Base-by-base conservation (phyloP, 345 rosid genomes). In the Lepidium aucheri region DNA sequence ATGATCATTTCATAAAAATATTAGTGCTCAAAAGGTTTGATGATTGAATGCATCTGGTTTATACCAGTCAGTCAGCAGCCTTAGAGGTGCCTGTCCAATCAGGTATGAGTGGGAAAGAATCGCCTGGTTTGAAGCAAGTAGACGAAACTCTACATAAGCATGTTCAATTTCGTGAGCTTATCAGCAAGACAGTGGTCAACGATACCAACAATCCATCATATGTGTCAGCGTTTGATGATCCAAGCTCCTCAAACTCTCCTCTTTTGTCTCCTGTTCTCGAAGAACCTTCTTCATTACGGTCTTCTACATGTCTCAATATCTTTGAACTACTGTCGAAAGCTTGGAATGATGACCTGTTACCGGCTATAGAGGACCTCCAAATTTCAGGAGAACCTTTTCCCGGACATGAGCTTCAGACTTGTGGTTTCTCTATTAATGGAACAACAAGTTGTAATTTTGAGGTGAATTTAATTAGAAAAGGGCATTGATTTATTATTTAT, bases 361-460 rank as follows among this genome's bases (percentile, higher is more conserved):
- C 97, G 53, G 95, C 83, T 59, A 86, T 89, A 72, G 84, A 89
- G 47, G 82, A 81, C 73, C 97, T 95, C 32, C 99, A 95, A 72
- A 91, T 91, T 78, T 84, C 94, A 38, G 97, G 97, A 17, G 99
- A 91, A 60, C 85, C 99, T 77, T 83, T 78, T 82, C 99, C 99
- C 56, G 99, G 99, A 71, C 75, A 78, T 77, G 93, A 87, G 73
- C 96, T 95, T 65, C 96, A 87, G 83, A 97, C 99, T 32, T 81
- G 81, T 60, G 99, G 99, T 73, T 91, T 67, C 76, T 95, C 99
- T 58, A 78, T 84, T 62, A 87, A 95, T 83, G 99, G 99, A 82
- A 95, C 99, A 57, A 91, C 94, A 64, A 91, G 95, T 71, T 95
- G 99, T 84, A 95, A 95, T 74, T 95, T 95, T 74, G 97, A 95